phyloP scores from a whole-genome alignment of 768 basidiomycete species.

The Dioszegia aurantiaca region DNA sequence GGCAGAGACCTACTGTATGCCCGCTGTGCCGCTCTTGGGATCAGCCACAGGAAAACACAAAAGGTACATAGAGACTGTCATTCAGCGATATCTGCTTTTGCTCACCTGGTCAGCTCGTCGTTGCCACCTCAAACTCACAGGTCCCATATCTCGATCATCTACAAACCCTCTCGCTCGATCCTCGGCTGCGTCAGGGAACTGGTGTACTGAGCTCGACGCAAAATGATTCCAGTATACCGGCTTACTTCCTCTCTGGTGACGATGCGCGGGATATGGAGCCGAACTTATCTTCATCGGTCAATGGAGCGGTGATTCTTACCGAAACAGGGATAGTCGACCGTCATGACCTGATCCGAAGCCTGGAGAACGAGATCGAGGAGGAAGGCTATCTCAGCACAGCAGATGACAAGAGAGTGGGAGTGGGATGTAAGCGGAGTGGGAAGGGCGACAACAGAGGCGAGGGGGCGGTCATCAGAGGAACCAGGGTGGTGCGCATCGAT shows the following conservation, averaged over 20 bases:
- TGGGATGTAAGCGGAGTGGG: constrained; percentile 6
- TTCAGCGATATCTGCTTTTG: no score
- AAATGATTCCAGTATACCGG: constrained; percentile 54
- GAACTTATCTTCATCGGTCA: constrained; percentile 68
- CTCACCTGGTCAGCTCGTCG: constrained; percentile 64
- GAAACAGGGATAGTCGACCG: constrained; percentile 89
- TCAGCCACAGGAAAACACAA: constrained; percentile 71
- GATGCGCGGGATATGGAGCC: constrained; percentile 76
- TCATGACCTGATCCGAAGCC: constrained; percentile 73
- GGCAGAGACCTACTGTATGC: constrained; percentile 81
- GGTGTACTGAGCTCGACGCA: constrained; percentile 23
- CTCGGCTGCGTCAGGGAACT: constrained; percentile 59
- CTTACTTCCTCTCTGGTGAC: constrained; percentile 65
- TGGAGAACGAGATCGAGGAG: constrained; percentile 77
- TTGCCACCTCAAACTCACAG: constrained; percentile 66
- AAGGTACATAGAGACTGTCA: constrained; percentile 51
- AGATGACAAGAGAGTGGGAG: constrained; percentile 54
- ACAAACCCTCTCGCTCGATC: constrained; percentile 61
- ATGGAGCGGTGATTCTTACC: constrained; percentile 72
- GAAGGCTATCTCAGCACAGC: constrained; percentile 55
- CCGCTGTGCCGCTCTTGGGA: constrained; percentile 62
- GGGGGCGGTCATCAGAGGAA: constrained; percentile 65
- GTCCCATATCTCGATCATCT: constrained; percentile 68
- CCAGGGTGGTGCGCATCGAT: constrained; percentile 82
- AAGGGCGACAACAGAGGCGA: constrained; percentile 20